Percentiles rank a stretch among this genome's conserved stretches.
Evolutionary conservation across 1,284 basidiomycete species (phyloP).

Genomic region (Ceratobasidium papillatum): DNA sequence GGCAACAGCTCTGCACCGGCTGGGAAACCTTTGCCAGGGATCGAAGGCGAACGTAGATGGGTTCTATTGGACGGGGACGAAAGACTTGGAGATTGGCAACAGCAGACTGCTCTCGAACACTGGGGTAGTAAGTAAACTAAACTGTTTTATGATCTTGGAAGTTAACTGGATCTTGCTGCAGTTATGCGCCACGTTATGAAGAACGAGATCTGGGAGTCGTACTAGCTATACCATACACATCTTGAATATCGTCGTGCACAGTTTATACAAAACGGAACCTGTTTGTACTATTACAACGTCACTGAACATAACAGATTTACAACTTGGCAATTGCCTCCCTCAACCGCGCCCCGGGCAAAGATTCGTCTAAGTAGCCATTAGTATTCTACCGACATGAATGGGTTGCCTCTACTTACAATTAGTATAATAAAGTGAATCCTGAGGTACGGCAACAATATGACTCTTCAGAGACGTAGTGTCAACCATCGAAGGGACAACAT

Average conservation of each 20-base stretch:
- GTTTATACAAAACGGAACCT: background rate
- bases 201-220: slow-evolving; percentile 45
- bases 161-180: slow-evolving; percentile 43
- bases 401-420: slow-evolving; percentile 73
- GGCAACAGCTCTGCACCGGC: slow-evolving; percentile 48
- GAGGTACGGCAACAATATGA: slow-evolving; percentile 70
- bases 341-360: slow-evolving; percentile 24
- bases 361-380: slow-evolving; percentile 7
- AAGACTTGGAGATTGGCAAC: slow-evolving; percentile 68
- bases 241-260: background rate
- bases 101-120: slow-evolving; percentile 68
- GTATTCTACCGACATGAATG: background rate
- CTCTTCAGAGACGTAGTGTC: slow-evolving; percentile 75
- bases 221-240: slow-evolving; percentile 17
- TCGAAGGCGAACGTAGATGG: slow-evolving; percentile 56
- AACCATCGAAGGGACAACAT: slow-evolving; percentile 88
- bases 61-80: slow-evolving; percentile 70
- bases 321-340: slow-evolving; percentile 15
- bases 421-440: slow-evolving; percentile 73
- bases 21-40: slow-evolving; percentile 44
- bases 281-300: slow-evolving; percentile 1
- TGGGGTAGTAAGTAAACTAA: slow-evolving; percentile 70
- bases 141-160: background rate
- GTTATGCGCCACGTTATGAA: slow-evolving; percentile 53
- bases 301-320: background rate